Evolutionary conservation across 306 rosid species (phyloP), one percentile per base, ranked within the genome.

Genomic region (Vicia faba): DNA sequence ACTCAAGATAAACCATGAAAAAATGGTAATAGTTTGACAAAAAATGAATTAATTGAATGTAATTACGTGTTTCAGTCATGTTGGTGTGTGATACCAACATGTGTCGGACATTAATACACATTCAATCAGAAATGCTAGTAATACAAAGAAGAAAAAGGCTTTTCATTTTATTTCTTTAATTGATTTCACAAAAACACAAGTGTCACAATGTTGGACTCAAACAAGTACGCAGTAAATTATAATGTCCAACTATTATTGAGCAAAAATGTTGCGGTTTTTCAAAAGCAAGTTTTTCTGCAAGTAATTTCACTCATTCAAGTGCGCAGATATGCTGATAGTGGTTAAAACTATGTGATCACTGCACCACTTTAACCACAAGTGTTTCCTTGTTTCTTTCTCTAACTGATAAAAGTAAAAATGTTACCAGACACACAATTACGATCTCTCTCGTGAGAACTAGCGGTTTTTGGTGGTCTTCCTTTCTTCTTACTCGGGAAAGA

Each of bases 361-460:
- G 65, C 65, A 60, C 46, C 25, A 15, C 14, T 60, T 60, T 60
- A 4, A 60, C 15, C 46, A 18, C 35, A 35, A 60, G 29, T 60
- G 65, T n/a, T 60, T 60, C 4, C 8, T 10, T 61, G 31, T 35
- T 39, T 59, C 64, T 61, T 64, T 73, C 55, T 8, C 2, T 61
- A 15, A 13, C 10, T 46, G 13, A 14, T 5, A 10, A 23, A 15
- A 40, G 68, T 69, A 36, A 74, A 73, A 18, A 28, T 29, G 15
- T 77, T 81, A 81, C 85, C 85, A 15, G 72, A 0, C 20, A 64
- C 66, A 64, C 43, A 66, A 65, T 74, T 15, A 65, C 54, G 45
- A 39, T 26, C 28, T 26, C 4, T 59, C 6, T 44, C 55, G 0
- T 6, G 36, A 20, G 75, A 26, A 43, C 2, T 12, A 43, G 80